Evolutionary conservation across 441 rosid genomes (phyloP).

Genomic region (Brassica balearica): DNA sequence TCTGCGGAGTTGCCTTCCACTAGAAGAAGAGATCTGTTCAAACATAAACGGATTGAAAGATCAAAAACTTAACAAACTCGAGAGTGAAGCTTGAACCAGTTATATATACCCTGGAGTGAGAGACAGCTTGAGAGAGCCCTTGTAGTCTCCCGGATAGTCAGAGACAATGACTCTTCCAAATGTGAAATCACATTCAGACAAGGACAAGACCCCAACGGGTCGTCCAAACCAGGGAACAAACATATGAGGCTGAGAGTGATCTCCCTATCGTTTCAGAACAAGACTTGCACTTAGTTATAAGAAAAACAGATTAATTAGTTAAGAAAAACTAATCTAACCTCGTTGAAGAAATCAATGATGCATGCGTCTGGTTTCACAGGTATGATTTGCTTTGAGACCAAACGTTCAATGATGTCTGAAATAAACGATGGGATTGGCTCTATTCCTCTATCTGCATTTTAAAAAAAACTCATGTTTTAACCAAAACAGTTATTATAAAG

Average conservation of each 20-base stretch:
- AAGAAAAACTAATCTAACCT: slow-evolving; percentile 52
- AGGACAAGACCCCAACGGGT: slow-evolving; percentile 67
- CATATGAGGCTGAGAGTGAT: slow-evolving; percentile 83
- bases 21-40: slow-evolving; percentile 68
- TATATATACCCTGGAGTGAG: slow-evolving; percentile 76
- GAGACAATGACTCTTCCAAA: slow-evolving; percentile 70
- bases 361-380: slow-evolving; percentile 83
- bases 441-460: slow-evolving; percentile 59
- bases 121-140: slow-evolving; percentile 83
- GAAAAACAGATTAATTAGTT: background rate
- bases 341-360: slow-evolving; percentile 79
- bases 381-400: slow-evolving; percentile 63
- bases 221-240: slow-evolving; percentile 83
- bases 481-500: background rate
- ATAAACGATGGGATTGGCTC: slow-evolving; percentile 80
- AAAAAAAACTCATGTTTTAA: background rate
- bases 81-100: background rate
- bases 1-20: slow-evolving; percentile 84
- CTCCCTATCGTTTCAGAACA: slow-evolving; percentile 59
- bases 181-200: slow-evolving; percentile 85
- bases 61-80: background rate
- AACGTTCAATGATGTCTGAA: slow-evolving; percentile 75
- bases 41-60: background rate
- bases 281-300: too few species aligned
- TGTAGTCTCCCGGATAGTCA: slow-evolving; percentile 80